These are phyloP conservation scores for Rosa hybrid DNA, from an alignment of 331 rosid genomes.

Conservation along the genomic window DNA sequence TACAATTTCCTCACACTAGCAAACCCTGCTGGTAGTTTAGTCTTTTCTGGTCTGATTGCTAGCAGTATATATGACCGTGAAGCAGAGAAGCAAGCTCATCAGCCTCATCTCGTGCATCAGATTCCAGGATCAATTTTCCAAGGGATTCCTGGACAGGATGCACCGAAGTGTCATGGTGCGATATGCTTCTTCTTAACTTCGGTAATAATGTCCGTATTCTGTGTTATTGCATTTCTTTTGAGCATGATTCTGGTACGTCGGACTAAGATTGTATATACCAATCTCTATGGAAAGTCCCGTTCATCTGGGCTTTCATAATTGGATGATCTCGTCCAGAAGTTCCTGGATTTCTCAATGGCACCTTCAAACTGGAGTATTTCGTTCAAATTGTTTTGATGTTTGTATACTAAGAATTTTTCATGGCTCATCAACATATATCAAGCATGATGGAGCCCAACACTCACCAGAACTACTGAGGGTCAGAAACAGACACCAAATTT, in stretches of 20 bases:
- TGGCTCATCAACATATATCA: neutral
- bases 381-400: neutral
- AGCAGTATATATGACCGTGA: conserved; percentile 46
- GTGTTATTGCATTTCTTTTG: conserved; percentile 33
- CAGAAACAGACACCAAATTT: conserved; percentile 16
- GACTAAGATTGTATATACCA: conserved; percentile 37
- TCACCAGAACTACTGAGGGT: conserved; percentile 1
- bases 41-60: conserved; percentile 44
- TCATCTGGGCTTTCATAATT: conserved; percentile 18
- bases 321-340: neutral
- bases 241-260: conserved; percentile 46
- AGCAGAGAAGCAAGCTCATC: conserved; percentile 53
- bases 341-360: neutral
- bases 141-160: conserved; percentile 22
- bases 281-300: conserved; percentile 47
- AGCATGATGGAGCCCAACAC: neutral
- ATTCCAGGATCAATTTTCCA: conserved; percentile 31
- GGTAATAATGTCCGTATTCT: conserved; percentile 44
- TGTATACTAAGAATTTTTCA: conserved; percentile 1
- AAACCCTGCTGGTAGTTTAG: conserved; percentile 40
- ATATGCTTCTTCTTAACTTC: conserved; percentile 47
- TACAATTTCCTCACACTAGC: conserved; percentile 51
- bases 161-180: conserved; percentile 39
- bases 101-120: conserved; percentile 17
- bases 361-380: neutral